A percentile compares a stretch with the other conserved stretches of the same genome.
phyloP scores from a whole-genome alignment of 306 rosid species.

The Vicia faba region DNA sequence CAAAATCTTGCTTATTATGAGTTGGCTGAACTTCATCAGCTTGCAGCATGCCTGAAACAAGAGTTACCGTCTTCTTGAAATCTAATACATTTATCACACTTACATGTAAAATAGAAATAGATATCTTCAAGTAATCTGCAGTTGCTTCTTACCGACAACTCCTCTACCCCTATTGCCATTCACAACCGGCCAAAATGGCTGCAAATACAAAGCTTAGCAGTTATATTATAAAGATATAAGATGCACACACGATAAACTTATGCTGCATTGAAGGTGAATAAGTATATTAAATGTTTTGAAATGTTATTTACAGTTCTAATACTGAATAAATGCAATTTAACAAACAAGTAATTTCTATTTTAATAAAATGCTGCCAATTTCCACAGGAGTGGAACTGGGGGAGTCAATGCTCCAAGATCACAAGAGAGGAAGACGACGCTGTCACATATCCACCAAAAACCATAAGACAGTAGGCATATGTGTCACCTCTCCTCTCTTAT shows the following conservation, averaged over 20 bases:
- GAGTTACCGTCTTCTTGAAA: constrained; percentile 22
- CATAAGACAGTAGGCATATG: too few species aligned
- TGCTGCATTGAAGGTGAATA: constrained; percentile 19
- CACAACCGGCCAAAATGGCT: constrained; percentile 91
- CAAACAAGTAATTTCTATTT: constrained; percentile 19
- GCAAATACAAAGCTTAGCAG: constrained; percentile 41
- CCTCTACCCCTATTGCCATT: constrained; percentile 65
- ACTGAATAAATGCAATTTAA: background rate
- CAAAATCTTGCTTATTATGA: constrained; percentile 93
- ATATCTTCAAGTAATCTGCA: constrained; percentile 24
- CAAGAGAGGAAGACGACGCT: too few species aligned
- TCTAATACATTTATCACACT: constrained; percentile 7
- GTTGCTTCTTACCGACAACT: constrained; percentile 66
- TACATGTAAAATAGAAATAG: constrained; percentile 17
- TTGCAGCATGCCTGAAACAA: constrained; percentile 63
- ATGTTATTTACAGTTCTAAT: background rate
- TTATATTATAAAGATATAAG: background rate
- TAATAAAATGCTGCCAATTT: constrained; percentile 19
- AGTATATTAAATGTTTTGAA: constrained; percentile 21
- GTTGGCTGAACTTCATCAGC: constrained; percentile 81
- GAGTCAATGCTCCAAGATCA: too few species aligned
- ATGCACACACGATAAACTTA: background rate
- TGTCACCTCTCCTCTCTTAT: too few species aligned
- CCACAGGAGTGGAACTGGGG: background rate
- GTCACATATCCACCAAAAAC: too few species aligned